A percentile compares a stretch with the other conserved stretches of the same genome.
Evolutionary conservation across 2,329 filamentous ascomycete species (phyloP).

Genomic region (Cladosporium velox): DNA sequence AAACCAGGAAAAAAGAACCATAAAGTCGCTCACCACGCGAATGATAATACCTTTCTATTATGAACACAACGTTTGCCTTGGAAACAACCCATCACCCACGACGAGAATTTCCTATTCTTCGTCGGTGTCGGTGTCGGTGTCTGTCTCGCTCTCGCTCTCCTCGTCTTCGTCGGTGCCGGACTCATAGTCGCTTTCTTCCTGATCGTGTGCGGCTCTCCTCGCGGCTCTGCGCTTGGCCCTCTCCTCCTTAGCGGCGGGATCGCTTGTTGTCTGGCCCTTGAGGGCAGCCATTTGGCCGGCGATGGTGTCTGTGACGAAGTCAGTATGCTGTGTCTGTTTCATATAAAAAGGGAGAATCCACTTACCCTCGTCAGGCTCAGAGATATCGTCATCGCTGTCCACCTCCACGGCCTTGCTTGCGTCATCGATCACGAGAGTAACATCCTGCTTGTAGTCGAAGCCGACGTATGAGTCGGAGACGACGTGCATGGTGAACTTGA

Average conservation of each 20-base stretch:
- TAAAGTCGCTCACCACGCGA: background rate
- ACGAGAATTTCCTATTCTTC: slow-evolving; percentile 55
- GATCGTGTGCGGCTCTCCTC: slow-evolving; percentile 14
- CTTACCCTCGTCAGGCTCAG: slow-evolving; percentile 93
- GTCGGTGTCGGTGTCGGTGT: slow-evolving; percentile 78
- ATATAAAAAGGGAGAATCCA: slow-evolving; percentile 40
- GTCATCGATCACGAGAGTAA: slow-evolving; percentile 86
- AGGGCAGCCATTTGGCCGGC: slow-evolving; percentile 43
- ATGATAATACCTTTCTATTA: background rate
- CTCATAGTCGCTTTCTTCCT: slow-evolving; percentile 41
- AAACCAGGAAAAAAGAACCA: no score
- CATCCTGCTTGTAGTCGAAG: slow-evolving; percentile 88
- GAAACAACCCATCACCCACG: background rate
- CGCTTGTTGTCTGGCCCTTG: slow-evolving; percentile 36
- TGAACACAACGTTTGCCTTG: background rate
- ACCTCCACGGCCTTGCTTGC: slow-evolving; percentile 80
- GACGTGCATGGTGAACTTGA: slow-evolving; percentile 91
- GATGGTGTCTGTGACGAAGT: slow-evolving; percentile 37
- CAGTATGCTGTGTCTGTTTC: slow-evolving; percentile 20
- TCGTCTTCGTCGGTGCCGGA: slow-evolving; percentile 39
- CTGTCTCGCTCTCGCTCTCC: slow-evolving; percentile 47
- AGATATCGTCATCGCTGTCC: slow-evolving; percentile 80
- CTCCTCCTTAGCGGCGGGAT: slow-evolving; percentile 22
- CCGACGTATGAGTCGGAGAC: slow-evolving; percentile 95
- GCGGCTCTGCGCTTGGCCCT: slow-evolving; percentile 23